phyloP scores from a whole-genome alignment of 345 rosid species.

The Stellera chamaejasme region DNA sequence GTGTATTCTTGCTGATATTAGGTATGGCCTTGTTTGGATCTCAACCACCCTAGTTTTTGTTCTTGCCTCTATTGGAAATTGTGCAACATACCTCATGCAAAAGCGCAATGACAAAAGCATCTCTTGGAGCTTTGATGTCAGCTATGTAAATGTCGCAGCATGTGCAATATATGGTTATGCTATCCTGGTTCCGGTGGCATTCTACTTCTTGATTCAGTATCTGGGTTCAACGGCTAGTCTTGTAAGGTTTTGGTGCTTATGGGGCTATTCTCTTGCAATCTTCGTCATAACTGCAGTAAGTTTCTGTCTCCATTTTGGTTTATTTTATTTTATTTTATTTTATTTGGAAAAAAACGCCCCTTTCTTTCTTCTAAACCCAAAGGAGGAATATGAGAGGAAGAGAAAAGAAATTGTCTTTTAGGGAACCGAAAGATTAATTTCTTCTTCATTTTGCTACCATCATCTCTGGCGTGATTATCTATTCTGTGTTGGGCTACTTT shows the following conservation, averaged over 20 bases:
- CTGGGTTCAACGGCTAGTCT: slow-evolving; percentile 82
- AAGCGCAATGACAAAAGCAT: slow-evolving; percentile 35
- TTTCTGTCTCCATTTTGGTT: slow-evolving; percentile 2
- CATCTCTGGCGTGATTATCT: no score
- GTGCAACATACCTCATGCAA: slow-evolving; percentile 76
- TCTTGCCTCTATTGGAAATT: slow-evolving; percentile 76
- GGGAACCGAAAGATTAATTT: no score
- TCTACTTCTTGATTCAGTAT: slow-evolving; percentile 72
- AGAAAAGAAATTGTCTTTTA: no score
- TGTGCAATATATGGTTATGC: slow-evolving; percentile 59
- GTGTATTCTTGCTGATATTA: slow-evolving; percentile 19
- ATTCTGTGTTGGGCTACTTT: no score
- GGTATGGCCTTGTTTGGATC: slow-evolving; percentile 92
- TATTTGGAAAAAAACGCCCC: background rate
- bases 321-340: background rate
- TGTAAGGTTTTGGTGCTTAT: slow-evolving; percentile 81
- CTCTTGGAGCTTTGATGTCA: slow-evolving; percentile 85
- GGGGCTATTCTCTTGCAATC: slow-evolving; percentile 93
- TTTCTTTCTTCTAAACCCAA: no score
- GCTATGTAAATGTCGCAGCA: slow-evolving; percentile 67
- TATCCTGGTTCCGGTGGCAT: slow-evolving; percentile 71
- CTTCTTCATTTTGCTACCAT: no score
- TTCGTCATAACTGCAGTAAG: slow-evolving; percentile 73
- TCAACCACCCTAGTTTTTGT: slow-evolving; percentile 82
- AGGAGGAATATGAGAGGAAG: no score